Base-by-base conservation (phyloP, 2,329 filamentous ascomycete species). In the Trichoderma arundinaceum region DNA sequence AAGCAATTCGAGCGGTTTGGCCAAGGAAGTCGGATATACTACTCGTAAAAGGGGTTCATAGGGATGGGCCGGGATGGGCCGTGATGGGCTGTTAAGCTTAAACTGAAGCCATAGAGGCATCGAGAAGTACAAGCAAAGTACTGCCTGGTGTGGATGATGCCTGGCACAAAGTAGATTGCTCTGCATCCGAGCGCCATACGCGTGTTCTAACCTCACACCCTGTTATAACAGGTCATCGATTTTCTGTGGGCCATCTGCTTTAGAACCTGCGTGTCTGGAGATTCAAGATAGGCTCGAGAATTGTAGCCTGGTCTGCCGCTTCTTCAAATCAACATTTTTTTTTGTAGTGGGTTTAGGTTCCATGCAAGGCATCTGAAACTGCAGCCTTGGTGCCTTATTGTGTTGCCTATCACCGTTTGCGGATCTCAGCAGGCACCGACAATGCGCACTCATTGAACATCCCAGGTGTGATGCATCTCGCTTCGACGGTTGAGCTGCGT, bases 21-120 rank as follows among this genome's bases (percentile, higher is more conserved):
- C 22, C 22, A 28, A 49, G 15, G 33, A 8, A 44, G 57, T 17
- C 51, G 19, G 7, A 19, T 12, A 28, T 49, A 41, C 6, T 17
- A 4, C 10, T 44, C 7, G 2, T n/a, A 33, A 44, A 43, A 19
- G 22, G 28, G 39, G 39, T 12, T 28, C 4, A 19, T 35, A 46
- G n/a, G 59, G 59, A 35, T 53, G 22, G n/a, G n/a, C n/a, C n/a
- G n/a, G n/a, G n/a, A n/a, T n/a, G n/a, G 41, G 39, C 28, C n/a
- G 48, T 17, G 35, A 35, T 32, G 49, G 49, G 28, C 19, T 54
- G 48, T 46, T 63, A 54, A 63, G 39, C 60, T 54, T 63, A 54
- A 63, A 54, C 28, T 9, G 28, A 46, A 28, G 49, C 12, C 38
- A 10, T n/a, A 38, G 9, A 33, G 4, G 8, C 48, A 17, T 4